phyloP scores from a whole-genome alignment of 352 stramenopile species.

The Peronospora belbahrii region DNA sequence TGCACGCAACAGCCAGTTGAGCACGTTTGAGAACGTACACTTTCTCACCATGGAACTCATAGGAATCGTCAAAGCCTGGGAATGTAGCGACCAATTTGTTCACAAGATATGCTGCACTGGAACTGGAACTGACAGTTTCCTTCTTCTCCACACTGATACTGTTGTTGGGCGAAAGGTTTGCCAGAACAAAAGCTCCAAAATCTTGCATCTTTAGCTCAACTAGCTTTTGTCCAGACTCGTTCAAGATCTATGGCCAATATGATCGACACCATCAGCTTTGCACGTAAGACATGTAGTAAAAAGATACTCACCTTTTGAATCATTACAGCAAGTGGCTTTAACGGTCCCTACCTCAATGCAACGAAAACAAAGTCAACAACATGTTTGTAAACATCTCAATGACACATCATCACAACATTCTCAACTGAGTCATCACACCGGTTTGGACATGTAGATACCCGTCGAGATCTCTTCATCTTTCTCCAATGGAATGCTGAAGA shows the following conservation, averaged over 20 bases:
- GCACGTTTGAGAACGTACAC: slow-evolving; percentile 68
- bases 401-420: not conserved
- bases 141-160: slow-evolving; percentile 14
- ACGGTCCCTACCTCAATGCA: slow-evolving; percentile 35
- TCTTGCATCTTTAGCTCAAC: slow-evolving; percentile 42
- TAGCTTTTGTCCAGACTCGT: slow-evolving; percentile 50
- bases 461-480: slow-evolving; percentile 61
- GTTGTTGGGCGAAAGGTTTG: slow-evolving; percentile 28
- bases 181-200: slow-evolving; percentile 72
- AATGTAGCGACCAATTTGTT: slow-evolving; percentile 49
- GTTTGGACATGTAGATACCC: slow-evolving; percentile 78
- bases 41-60: slow-evolving; percentile 34
- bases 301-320: slow-evolving; percentile 25
- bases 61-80: slow-evolving; percentile 64
- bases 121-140: slow-evolving; percentile 1
- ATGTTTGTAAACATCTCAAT: not conserved
- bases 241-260: slow-evolving; percentile 35
- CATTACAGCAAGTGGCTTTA: slow-evolving; percentile 62
- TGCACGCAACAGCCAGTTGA: slow-evolving; percentile 42
- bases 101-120: slow-evolving; percentile 48
- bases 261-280: not conserved
- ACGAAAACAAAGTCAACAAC: not conserved
- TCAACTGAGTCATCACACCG: slow-evolving; percentile 21
- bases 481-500: slow-evolving; percentile 68
- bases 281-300: not conserved